Evolutionary conservation across 1,284 basidiomycete genomes (phyloP).

Genomic region (Xerocomus nothofagi): DNA sequence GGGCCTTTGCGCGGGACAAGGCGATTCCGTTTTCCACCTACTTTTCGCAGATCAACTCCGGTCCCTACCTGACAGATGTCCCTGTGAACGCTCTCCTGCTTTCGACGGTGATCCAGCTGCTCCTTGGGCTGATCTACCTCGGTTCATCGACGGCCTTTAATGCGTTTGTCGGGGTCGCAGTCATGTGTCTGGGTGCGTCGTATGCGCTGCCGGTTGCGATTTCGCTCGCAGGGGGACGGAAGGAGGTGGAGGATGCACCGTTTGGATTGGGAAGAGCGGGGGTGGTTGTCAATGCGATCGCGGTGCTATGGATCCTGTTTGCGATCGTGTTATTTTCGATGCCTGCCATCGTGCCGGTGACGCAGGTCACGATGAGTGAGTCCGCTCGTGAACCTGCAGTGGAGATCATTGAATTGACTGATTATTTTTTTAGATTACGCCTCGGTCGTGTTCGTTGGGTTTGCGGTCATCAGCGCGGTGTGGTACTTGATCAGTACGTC

Average conservation of each 20-base stretch:
- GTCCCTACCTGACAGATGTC: conserved; percentile 40
- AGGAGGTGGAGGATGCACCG: conserved; percentile 42
- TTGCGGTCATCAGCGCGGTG: conserved; percentile 49
- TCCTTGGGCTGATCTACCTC: conserved; percentile 55
- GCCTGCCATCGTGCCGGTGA: conserved; percentile 53
- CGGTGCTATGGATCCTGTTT: conserved; percentile 51
- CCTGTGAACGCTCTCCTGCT: conserved; percentile 61
- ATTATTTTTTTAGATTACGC: too few relatives aligned
- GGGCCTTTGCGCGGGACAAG: conserved; percentile 69
- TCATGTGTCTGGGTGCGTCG: conserved; percentile 55
- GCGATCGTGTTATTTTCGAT: conserved; percentile 60
- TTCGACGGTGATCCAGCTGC: conserved; percentile 51
- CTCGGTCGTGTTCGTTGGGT: conserved; percentile 62
- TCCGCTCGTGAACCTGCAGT: too few relatives aligned
- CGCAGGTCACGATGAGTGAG: conserved; percentile 46
- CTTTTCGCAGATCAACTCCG: conserved; percentile 54
- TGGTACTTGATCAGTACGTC: conserved; percentile 59
- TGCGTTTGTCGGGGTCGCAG: conserved; percentile 54
- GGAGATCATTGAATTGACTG: too few relatives aligned
- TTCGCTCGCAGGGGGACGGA: conserved; percentile 41
- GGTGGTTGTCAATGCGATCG: conserved; percentile 39
- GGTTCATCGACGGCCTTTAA: conserved; percentile 59
- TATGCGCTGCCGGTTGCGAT: conserved; percentile 54
- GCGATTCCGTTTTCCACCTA: conserved; percentile 58
- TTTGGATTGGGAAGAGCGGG: conserved; percentile 47